Evolutionary conservation across 306 rosid species (phyloP).

Genomic region (Cercis canadensis): DNA sequence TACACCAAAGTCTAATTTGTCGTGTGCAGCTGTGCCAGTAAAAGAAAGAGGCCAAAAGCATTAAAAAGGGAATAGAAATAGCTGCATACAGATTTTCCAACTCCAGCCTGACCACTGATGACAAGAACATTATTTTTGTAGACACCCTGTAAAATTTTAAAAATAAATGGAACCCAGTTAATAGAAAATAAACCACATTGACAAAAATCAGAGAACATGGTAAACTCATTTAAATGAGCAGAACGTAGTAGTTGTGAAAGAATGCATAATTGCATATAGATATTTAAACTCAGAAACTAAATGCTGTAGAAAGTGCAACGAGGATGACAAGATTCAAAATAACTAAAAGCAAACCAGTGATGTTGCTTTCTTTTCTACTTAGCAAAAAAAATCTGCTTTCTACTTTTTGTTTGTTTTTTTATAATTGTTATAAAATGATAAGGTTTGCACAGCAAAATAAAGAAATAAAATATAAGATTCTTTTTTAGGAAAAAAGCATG

Average conservation of each 20-base stretch:
- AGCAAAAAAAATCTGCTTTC: constrained; percentile 17
- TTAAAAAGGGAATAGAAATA: constrained; percentile 36
- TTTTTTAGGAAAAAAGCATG: background rate
- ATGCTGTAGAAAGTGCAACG: constrained; percentile 14
- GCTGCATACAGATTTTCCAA: constrained; percentile 85
- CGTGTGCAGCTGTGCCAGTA: background rate
- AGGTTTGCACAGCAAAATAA: constrained; percentile 18
- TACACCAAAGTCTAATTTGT: background rate
- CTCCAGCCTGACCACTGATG: constrained; percentile 89
- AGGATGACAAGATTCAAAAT: constrained; percentile 18
- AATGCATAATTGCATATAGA: background rate
- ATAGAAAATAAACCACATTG: background rate
- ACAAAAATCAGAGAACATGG: constrained; percentile 21
- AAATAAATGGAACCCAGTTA: constrained; percentile 26
- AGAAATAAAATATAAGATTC: background rate
- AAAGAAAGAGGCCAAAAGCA: constrained; percentile 26
- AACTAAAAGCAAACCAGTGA: constrained; percentile 27
- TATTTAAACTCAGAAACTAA: constrained; percentile 8
- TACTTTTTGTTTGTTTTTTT: background rate
- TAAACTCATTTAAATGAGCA: constrained; percentile 19
- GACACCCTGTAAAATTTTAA: constrained; percentile 51
- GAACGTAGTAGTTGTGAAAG: constrained; percentile 4
- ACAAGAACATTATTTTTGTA: constrained; percentile 61
- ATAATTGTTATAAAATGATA: constrained; percentile 12
- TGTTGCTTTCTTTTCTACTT: constrained; percentile 8